A percentile compares a stretch with the other conserved stretches of the same genome.
phyloP scores from a whole-genome alignment of 306 rosid genomes.

The Carpinus viminea region DNA sequence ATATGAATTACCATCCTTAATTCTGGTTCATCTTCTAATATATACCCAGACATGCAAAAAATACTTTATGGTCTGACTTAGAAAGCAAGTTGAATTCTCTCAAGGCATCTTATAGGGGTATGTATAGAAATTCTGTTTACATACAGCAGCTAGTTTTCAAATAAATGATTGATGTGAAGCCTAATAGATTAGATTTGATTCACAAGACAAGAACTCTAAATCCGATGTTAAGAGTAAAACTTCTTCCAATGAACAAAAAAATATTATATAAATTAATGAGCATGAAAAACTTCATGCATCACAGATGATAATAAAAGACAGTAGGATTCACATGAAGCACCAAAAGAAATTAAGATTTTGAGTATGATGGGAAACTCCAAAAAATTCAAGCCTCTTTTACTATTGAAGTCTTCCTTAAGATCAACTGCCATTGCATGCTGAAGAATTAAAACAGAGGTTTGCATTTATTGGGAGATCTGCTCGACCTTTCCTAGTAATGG shows the following conservation, averaged over 20 bases:
- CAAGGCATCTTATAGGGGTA: not conserved
- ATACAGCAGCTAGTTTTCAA: not conserved
- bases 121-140: not conserved
- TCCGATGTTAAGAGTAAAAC: not conserved
- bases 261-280: not conserved
- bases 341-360: not conserved
- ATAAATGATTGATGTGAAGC: not conserved
- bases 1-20: not conserved
- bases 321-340: not conserved
- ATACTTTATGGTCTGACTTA: not conserved
- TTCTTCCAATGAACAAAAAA: not conserved
- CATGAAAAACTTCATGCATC: not conserved
- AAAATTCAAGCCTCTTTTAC: not conserved
- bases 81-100: not conserved
- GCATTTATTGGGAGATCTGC: not conserved
- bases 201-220: not conserved
- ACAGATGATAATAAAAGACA: not conserved
- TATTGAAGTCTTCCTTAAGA: not conserved
- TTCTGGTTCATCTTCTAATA: not conserved
- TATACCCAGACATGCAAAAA: not conserved
- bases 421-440: not conserved
- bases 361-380: not conserved
- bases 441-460: not conserved
- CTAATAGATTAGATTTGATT: not conserved
- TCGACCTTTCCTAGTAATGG: not conserved